These are phyloP conservation scores for Phytophthora brassicae DNA, from an alignment of 352 stramenopile species.

Conservation along the genomic window DNA sequence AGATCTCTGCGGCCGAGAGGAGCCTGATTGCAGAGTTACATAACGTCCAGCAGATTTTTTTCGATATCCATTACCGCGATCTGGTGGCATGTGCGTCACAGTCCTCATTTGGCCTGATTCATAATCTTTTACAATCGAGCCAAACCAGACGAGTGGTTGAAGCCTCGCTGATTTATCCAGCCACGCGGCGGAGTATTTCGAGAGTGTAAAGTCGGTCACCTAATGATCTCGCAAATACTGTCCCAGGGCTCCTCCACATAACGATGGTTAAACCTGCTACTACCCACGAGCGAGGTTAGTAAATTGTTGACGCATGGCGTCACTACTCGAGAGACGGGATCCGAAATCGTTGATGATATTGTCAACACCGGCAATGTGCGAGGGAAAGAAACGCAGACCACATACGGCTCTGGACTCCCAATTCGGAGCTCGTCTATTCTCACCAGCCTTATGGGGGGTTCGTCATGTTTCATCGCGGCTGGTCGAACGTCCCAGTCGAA, in stretches of 20 bases:
- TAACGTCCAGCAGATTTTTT: not conserved
- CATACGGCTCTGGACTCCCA: not conserved
- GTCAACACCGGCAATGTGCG: too few species aligned
- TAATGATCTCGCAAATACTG: too few species aligned
- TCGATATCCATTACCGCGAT: slow-evolving; percentile 10
- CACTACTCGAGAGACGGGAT: too few species aligned
- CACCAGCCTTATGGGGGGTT: not conserved
- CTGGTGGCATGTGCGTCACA: not conserved
- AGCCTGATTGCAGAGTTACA: not conserved
- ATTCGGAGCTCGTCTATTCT: not conserved
- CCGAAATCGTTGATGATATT: not conserved
- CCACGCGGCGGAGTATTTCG: not conserved
- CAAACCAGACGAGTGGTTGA: not conserved
- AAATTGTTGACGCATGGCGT: too few species aligned
- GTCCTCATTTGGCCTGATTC: not conserved
- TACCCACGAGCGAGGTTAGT: too few species aligned
- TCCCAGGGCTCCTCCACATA: too few species aligned
- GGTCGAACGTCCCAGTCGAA: not conserved
- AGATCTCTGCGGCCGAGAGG: not conserved
- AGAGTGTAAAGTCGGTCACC: too few species aligned
- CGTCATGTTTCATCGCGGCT: not conserved
- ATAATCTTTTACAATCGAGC: not conserved
- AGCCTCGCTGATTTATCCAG: slow-evolving; percentile 22
- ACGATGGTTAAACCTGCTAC: too few species aligned
- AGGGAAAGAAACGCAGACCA: too few species aligned